These are phyloP conservation scores for Trichoderma gracile DNA, from an alignment of 2,329 filamentous ascomycete genomes.

Conservation along the genomic window DNA sequence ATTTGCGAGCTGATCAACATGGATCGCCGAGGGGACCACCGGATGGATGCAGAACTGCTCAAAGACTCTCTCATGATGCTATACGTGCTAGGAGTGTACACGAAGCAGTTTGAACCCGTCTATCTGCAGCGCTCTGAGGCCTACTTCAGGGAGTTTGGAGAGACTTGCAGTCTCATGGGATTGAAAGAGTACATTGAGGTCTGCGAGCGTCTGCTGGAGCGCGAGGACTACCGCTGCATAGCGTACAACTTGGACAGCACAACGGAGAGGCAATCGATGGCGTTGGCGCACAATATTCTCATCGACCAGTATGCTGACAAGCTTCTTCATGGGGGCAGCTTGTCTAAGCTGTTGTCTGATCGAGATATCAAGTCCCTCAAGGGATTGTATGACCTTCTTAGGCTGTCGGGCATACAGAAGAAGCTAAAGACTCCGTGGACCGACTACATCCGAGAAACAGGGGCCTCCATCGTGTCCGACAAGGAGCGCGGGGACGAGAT, in stretches of 20 bases:
- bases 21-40: conserved; percentile 61
- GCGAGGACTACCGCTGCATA: conserved; percentile 76
- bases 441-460: conserved; percentile 74
- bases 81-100: conserved; percentile 81
- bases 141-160: conserved; percentile 71
- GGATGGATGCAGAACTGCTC: conserved; percentile 66
- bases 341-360: conserved; percentile 72
- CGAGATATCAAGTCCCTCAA: conserved; percentile 70
- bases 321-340: conserved; percentile 64
- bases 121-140: conserved; percentile 67
- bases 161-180: conserved; percentile 60
- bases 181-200: conserved; percentile 75
- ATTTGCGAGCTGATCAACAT: conserved; percentile 74
- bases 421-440: conserved; percentile 73
- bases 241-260: conserved; percentile 78
- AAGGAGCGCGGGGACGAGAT: conserved; percentile 78
- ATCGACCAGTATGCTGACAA: conserved; percentile 67
- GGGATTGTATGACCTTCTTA: conserved; percentile 75
- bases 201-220: conserved; percentile 67
- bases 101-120: conserved; percentile 72
- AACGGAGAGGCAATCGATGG: conserved; percentile 75
- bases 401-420: conserved; percentile 68
- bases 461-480: conserved; percentile 77
- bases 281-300: conserved; percentile 70
- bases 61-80: conserved; percentile 78